phyloP scores from a whole-genome alignment of 2,329 filamentous ascomycete genomes.

The Ilyonectria sp. region DNA sequence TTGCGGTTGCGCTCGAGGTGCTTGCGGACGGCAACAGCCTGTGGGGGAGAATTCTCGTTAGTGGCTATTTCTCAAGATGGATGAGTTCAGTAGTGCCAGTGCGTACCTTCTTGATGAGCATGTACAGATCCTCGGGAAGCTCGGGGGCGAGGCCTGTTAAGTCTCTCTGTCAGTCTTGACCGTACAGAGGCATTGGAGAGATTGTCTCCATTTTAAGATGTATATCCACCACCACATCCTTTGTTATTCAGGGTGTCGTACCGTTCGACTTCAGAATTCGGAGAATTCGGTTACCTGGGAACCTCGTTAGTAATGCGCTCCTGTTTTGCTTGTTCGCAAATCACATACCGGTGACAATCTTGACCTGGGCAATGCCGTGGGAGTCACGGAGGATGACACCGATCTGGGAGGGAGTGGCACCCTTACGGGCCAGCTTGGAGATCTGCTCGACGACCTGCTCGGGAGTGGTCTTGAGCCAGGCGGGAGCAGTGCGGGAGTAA shows the following conservation, averaged over 20 bases:
- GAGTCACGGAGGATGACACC: slow-evolving; percentile 98
- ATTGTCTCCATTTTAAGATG: slow-evolving; percentile 46
- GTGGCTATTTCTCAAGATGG: neutral
- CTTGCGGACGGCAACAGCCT: slow-evolving; percentile 99
- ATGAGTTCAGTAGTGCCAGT: neutral
- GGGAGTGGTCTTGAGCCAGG: slow-evolving; percentile 99
- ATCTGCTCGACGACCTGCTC: slow-evolving; percentile 99
- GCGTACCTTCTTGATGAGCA: slow-evolving; percentile 99
- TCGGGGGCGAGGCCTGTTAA: slow-evolving; percentile 95
- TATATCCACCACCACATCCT: slow-evolving; percentile 48
- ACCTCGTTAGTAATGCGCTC: slow-evolving; percentile 54
- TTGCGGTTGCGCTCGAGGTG: slow-evolving; percentile 99
- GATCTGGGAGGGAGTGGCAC: slow-evolving; percentile 98
- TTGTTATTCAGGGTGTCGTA: slow-evolving; percentile 72
- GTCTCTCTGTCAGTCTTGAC: slow-evolving; percentile 96
- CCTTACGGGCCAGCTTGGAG: slow-evolving; percentile 99
- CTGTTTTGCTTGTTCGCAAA: neutral
- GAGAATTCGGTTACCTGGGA: slow-evolving; percentile 98
- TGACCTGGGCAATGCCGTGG: slow-evolving; percentile 98
- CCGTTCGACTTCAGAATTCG: slow-evolving; percentile 98
- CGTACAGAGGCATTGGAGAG: slow-evolving; percentile 83
- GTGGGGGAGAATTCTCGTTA: slow-evolving; percentile 27
- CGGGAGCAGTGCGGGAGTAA: slow-evolving; percentile 92
- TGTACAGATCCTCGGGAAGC: slow-evolving; percentile 99
- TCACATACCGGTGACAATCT: slow-evolving; percentile 91